A percentile compares a stretch with the other conserved stretches of the same genome.
Conservation (phyloP, 2,329 filamentous ascomycete genomes). For the Fusarium neocosmosporiellum region DNA sequence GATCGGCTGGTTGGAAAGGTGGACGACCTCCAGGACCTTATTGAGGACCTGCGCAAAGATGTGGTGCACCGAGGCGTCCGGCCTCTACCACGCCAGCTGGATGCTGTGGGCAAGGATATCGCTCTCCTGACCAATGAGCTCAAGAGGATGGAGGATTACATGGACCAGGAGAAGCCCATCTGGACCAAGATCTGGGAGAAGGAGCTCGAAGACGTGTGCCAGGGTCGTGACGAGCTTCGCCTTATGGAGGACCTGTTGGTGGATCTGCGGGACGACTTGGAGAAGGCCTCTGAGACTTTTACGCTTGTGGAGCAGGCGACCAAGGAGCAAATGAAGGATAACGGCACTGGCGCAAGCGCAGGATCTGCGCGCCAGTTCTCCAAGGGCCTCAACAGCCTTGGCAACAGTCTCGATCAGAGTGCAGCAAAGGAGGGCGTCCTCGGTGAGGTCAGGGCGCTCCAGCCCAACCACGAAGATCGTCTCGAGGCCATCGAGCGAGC, state of each 20-base stretch:
- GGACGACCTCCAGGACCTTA: constrained; percentile 95
- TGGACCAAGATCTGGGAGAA: constrained; percentile 99
- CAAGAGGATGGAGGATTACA: constrained; percentile 92
- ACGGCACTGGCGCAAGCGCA: constrained; percentile 62
- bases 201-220: constrained; percentile 94
- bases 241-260: constrained; percentile 96
- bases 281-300: constrained; percentile 94
- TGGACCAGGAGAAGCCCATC: constrained; percentile 90
- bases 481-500: constrained; percentile 98
- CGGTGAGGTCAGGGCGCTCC: constrained; percentile 90
- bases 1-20: constrained; percentile 92
- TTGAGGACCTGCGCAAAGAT: constrained; percentile 97
- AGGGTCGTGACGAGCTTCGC: constrained; percentile 92
- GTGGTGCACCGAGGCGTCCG: constrained; percentile 93
- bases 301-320: constrained; percentile 96
- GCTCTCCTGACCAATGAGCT: constrained; percentile 83
- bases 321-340: constrained; percentile 93
- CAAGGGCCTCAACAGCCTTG: constrained; percentile 63
- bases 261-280: constrained; percentile 92
- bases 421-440: constrained; percentile 92
- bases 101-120: constrained; percentile 90
- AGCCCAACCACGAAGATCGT: constrained; percentile 92
- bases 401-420: constrained; percentile 73
- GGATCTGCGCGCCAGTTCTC: constrained; percentile 67
- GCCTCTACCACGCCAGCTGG: constrained; percentile 89